phyloP scores from a whole-genome alignment of 495 filamentous ascomycete genomes.

The Elasticomyces elasticus region DNA sequence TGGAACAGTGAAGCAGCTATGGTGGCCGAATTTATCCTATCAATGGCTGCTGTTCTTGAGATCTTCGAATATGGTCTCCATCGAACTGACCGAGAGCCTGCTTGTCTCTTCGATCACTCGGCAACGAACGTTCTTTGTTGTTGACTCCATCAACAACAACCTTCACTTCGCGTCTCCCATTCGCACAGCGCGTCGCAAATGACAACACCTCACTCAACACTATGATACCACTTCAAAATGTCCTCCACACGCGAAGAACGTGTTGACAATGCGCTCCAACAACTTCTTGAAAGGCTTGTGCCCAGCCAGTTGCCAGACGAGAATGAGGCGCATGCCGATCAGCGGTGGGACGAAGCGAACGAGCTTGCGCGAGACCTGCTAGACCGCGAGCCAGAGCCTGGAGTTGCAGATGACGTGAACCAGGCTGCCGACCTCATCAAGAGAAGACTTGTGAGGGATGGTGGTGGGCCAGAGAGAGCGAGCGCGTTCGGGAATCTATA shows the following conservation, averaged over 20 bases:
- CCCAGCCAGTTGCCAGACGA: constrained; percentile 27
- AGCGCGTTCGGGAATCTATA: constrained; percentile 80
- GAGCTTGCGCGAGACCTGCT: constrained; percentile 26
- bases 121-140: no score
- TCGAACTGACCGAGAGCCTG: no score
- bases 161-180: constrained; percentile 1
- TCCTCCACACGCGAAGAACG: constrained; percentile 30
- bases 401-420: constrained; percentile 57
- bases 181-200: not conserved
- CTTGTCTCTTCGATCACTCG: no score
- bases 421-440: constrained; percentile 88
- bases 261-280: constrained; percentile 33
- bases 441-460: constrained; percentile 64
- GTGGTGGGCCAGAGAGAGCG: constrained; percentile 72
- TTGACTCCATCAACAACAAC: not conserved
- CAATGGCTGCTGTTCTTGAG: no score
- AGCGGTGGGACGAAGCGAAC: constrained; percentile 33
- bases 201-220: not conserved
- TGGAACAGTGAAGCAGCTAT: no score
- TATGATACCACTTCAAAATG: constrained; percentile 15
- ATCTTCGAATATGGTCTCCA: no score
- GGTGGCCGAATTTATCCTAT: no score
- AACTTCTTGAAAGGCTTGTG: constrained; percentile 33
- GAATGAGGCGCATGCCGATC: constrained; percentile 29
- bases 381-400: constrained; percentile 20